These are phyloP conservation scores for Fagopyrum tataricum DNA, from an alignment of 148 eudicot species.

Conservation along the genomic window DNA sequence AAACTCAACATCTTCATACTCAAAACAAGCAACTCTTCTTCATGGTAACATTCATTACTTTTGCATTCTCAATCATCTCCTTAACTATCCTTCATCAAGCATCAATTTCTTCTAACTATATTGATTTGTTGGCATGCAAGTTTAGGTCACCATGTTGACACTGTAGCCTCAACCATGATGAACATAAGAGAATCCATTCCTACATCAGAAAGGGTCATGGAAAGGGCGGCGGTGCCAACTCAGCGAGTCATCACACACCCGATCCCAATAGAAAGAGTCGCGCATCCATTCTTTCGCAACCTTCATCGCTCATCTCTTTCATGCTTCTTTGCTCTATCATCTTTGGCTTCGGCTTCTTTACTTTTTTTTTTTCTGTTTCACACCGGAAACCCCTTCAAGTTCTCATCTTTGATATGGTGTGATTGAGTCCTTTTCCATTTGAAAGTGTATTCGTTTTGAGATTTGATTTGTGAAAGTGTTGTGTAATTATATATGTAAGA, in stretches of 20 bases:
- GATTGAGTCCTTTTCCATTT: neutral
- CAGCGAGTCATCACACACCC: slow-evolving; percentile 4
- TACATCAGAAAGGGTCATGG: neutral
- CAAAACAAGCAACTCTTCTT: neutral
- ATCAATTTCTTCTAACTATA: neutral
- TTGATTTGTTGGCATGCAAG: neutral
- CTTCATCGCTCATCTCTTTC: neutral
- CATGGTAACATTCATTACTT: neutral
- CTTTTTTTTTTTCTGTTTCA: neutral
- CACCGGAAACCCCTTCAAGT: neutral
- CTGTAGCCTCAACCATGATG: neutral
- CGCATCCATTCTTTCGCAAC: neutral
- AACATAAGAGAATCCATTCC: neutral
- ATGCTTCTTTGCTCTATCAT: neutral
- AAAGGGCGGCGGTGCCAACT: slow-evolving; percentile 1
- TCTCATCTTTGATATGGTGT: neutral
- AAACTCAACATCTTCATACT: neutral
- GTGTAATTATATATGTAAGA: no score
- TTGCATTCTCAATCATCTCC: no score
- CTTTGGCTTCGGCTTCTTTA: neutral
- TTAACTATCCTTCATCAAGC: neutral
- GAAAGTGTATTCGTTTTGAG: no score
- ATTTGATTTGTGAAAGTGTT: no score
- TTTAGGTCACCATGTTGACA: neutral
- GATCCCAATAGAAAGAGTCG: neutral